Evolutionary conservation across 495 filamentous ascomycete genomes (phyloP), one percentile per base, ranked within the genome.

Genomic region (Cryomyces antarcticus): DNA sequence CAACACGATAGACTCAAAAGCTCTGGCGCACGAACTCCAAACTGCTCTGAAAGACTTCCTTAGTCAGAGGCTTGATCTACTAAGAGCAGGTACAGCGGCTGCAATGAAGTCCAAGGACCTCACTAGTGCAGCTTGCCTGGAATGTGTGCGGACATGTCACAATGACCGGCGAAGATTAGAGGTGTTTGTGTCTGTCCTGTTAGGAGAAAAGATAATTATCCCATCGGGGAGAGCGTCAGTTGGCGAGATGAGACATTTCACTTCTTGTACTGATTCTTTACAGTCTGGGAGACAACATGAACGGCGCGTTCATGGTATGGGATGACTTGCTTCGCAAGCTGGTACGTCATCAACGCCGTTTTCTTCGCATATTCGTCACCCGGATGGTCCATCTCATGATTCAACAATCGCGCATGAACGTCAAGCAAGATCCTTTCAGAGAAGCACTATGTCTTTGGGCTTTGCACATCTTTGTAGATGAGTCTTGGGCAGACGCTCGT

Each of bases 261-360:
- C 28, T 37, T 27, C 6, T 13, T n/a, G 7, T 43, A 17, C 41
- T 48, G 17, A 46, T 30, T 4, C 9, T 27, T 44, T 27, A 9
- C 35, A 52, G 50, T 30, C 13, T 45, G 3, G 44, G 46, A 28
- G 36, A 17, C 4, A 48, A 41, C 4, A 59, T 62, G 50, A 30
- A 43, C 1, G 57, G 56, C 31, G 59, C 59, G 5, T 60, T 54
- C 41, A 34, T 53, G 1, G 38, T 62, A n/a, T 62, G 57, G 57
- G 43, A 51, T 28, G 49, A 46, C 2, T 38, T 60, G 33, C 45
- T 62, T n/a, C 31, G 27, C 11, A 29, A 30, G 4, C 41, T 59
- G 1, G 12, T 35, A 5, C 11, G 10, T 3, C 35, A 34, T 3
- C 37, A 45, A 28, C 31, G 12, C 3, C 17, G 7, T 1, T 53